Percentiles rank a stretch among this genome's conserved stretches.
Conservation (phyloP, 83 land plant genomes). For the Thuja plicata region DNA sequence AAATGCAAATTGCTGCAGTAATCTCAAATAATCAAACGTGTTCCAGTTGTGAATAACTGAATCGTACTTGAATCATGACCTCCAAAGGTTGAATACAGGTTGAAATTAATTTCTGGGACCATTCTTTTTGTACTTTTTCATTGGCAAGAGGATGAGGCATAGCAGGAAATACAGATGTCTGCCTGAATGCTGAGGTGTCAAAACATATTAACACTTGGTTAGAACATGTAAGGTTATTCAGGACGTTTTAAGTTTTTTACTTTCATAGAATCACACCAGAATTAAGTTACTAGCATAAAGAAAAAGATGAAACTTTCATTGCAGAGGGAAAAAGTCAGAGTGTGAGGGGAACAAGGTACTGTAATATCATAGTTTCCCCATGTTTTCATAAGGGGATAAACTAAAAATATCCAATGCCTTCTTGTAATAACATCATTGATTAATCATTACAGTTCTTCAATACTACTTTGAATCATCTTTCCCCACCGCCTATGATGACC, state of each 20-base stretch:
- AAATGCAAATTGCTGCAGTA: not conserved
- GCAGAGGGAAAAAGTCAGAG: not conserved
- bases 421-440: not conserved
- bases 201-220: constrained; percentile 1
- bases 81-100: constrained; percentile 73
- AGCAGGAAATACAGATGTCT: constrained; percentile 83
- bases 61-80: constrained; percentile 81
- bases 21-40: constrained; percentile 3
- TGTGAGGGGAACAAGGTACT: not conserved
- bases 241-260: not conserved
- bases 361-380: not conserved
- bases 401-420: not conserved
- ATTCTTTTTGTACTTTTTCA: constrained; percentile 24
- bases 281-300: not conserved
- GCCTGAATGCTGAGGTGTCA: constrained; percentile 68
- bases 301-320: not conserved
- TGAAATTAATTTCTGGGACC: constrained; percentile 23
- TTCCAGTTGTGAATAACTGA: not conserved
- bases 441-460: not conserved
- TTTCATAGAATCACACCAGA: not conserved
- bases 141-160: constrained; percentile 71
- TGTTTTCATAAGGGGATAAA: not conserved
- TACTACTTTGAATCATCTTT: not conserved
- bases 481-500: not conserved
- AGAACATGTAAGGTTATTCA: not conserved